phyloP scores from a whole-genome alignment of 208 protist species.

The Entamoeba dispar region DNA sequence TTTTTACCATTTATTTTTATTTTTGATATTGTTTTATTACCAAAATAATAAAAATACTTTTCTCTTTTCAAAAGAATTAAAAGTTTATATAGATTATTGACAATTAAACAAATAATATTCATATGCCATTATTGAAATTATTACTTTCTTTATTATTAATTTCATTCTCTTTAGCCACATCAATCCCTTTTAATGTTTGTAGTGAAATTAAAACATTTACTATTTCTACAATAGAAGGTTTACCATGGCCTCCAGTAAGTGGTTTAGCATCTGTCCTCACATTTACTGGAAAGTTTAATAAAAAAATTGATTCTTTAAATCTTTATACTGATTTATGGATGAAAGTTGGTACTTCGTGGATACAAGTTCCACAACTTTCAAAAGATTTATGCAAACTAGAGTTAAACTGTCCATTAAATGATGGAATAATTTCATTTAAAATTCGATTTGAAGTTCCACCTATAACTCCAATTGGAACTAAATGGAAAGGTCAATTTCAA shows the following conservation, averaged over 20 bases:
- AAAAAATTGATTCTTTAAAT: background rate
- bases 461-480: background rate
- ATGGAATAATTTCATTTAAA: background rate
- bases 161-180: too few relatives aligned
- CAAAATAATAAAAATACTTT: too few relatives aligned
- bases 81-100: too few relatives aligned
- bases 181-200: too few relatives aligned
- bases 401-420: background rate
- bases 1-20: too few relatives aligned
- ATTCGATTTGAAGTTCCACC: background rate
- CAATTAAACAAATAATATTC: too few relatives aligned
- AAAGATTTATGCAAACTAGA: background rate
- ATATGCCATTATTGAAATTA: too few relatives aligned
- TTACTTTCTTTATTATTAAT: too few relatives aligned
- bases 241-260: background rate
- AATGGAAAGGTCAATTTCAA: background rate
- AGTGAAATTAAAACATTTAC: too few relatives aligned
- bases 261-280: background rate
- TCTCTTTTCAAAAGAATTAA: too few relatives aligned
- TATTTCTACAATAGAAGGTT: background rate
- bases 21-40: too few relatives aligned
- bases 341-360: background rate
- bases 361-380: background rate
- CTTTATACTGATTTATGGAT: background rate
- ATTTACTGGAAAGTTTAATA: background rate